These are phyloP conservation scores for Saraca asoca DNA, from an alignment of 331 rosid species.

Conservation along the genomic window DNA sequence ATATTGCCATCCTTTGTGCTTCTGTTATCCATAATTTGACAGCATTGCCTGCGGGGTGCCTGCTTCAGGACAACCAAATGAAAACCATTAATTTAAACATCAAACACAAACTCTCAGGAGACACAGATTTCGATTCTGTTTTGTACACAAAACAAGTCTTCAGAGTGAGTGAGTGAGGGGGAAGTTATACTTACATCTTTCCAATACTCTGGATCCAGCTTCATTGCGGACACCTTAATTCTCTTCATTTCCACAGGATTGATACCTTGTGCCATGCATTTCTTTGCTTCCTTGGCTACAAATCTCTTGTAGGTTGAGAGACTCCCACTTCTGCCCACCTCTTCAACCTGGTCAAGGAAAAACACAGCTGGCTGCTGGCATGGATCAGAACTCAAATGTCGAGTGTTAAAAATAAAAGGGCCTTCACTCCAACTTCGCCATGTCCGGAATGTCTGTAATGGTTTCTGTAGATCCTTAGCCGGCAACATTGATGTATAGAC, in stretches of 20 bases:
- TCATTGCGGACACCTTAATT: constrained; percentile 64
- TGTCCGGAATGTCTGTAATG: constrained; percentile 74
- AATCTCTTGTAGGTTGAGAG: constrained; percentile 54
- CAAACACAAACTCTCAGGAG: not conserved
- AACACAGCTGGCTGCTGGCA: constrained; percentile 60
- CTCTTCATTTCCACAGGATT: constrained; percentile 40
- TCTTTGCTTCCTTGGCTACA: constrained; percentile 23
- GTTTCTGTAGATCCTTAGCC: constrained; percentile 57
- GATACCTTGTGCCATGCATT: constrained; percentile 38
- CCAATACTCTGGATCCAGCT: constrained; percentile 66
- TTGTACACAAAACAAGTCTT: not conserved
- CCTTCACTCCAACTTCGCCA: constrained; percentile 76
- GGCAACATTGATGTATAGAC: constrained; percentile 54
- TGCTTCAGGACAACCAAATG: constrained; percentile 33
- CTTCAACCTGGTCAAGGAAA: constrained; percentile 49
- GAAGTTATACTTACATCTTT: constrained; percentile 45
- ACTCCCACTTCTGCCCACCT: constrained; percentile 46
- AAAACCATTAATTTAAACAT: not conserved
- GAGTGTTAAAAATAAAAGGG: constrained; percentile 84
- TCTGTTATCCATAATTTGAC: constrained; percentile 64
- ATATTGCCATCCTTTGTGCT: constrained; percentile 29
- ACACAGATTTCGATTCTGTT: not conserved
- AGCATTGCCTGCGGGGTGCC: constrained; percentile 78
- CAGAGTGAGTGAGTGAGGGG: not conserved
- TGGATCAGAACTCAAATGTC: constrained; percentile 64